Evolutionary conservation across 371 early-diverging fungal species (phyloP), one percentile per base, ranked within the genome.

Genomic region (Enterocytospora artemiae): DNA sequence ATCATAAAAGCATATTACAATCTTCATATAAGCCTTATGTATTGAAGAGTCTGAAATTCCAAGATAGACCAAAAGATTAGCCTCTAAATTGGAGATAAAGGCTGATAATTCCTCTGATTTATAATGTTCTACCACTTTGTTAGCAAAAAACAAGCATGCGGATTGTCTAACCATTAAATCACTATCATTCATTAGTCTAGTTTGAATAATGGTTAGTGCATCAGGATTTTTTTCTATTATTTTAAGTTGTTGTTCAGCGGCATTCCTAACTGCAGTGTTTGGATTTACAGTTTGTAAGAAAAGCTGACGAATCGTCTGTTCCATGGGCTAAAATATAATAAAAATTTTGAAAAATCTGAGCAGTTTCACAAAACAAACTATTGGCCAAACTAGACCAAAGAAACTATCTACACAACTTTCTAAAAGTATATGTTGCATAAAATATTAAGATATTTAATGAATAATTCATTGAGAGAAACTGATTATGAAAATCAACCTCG

Each of bases 231-330:
- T 73, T 50, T 62, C 61, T 22, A 67, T 27, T 18, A 18, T 20
- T 34, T 24, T 36, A 12, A 76, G 54, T 37, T 41, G 41, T 22
- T 55, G 20, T 36, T 73, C 73, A 3, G 76, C 70, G 25, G 12
- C 32, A 27, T n/a, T 71, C 54, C 76, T 59, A 25, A 59, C 63
- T 3, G 30, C 27, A 4, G 43, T 18, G 53, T 70, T 61, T 14
- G 68, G 41, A 33, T 57, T 57, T n/a, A 71, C 25, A 0, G 76
- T 73, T 24, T 70, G 32, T 28, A 37, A 30, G 57, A 76, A 73
- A 18, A 72, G 24, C n/a, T 62, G 24, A 45, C 59, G 60, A 7
- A 71, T 25, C 27, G 61, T 57, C 51, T 59, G 45, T 30, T 60
- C 67, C 25, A 61, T 61, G 4, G 22, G 60, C n/a, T 61, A 32